Percentiles rank a stretch among this genome's conserved stretches.
These are phyloP conservation scores for Candida nanaspora DNA, from an alignment of 805 yeast genomes.

Conservation along the genomic window DNA sequence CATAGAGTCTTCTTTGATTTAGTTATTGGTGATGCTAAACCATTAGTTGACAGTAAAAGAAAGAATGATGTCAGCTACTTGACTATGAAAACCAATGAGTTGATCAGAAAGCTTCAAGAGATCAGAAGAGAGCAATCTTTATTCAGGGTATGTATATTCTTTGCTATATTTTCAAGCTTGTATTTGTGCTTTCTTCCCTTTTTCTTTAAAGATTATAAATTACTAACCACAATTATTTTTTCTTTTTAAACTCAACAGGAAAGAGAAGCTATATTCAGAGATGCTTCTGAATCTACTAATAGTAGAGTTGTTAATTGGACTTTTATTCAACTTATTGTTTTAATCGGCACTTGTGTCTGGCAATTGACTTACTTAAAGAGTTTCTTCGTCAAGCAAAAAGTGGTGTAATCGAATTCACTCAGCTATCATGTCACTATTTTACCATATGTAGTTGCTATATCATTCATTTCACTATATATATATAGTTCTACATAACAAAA, in stretches of 20 bases:
- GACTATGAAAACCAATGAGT: constrained; percentile 48
- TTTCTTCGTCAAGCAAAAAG: constrained; percentile 74
- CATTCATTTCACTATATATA: too few species aligned
- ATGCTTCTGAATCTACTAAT: constrained; percentile 64
- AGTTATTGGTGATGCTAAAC: constrained; percentile 56
- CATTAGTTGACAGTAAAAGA: constrained; percentile 62
- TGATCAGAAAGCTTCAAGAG: constrained; percentile 50
- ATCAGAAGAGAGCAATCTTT: constrained; percentile 59
- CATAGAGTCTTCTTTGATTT: constrained; percentile 69
- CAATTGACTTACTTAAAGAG: constrained; percentile 68
- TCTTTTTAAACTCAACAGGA: constrained; percentile 22
- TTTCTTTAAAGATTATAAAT: too few species aligned
- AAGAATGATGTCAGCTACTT: constrained; percentile 47
- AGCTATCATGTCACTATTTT: too few species aligned
- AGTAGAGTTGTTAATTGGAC: constrained; percentile 71
- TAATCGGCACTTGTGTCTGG: constrained; percentile 64
- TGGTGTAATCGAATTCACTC: constrained; percentile 30
- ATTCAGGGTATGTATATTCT: constrained; percentile 35
- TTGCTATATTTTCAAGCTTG: not conserved
- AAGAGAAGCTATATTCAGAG: constrained; percentile 68
- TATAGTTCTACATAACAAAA: too few species aligned
- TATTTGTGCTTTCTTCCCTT: not conserved
- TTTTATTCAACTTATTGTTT: constrained; percentile 53
- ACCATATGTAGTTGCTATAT: too few species aligned
- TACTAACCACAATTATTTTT: too few species aligned